Evolutionary conservation across 2,329 filamentous ascomycete species (phyloP), one percentile per base, ranked within the genome.

Genomic region (Exophiala oligosperma): DNA sequence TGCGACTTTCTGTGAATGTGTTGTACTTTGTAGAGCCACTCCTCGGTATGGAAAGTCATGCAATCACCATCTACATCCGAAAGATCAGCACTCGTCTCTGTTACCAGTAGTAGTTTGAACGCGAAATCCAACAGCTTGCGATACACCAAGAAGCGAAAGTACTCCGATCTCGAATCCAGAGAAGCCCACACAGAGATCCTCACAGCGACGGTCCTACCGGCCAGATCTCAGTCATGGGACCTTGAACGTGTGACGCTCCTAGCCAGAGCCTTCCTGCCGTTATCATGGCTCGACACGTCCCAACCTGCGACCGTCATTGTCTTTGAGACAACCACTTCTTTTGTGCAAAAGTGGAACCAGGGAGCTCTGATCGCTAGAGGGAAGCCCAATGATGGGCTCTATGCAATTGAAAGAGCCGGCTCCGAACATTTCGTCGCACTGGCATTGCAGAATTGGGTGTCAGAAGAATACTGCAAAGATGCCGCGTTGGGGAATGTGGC

Each of bases 331-430:
- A 35, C 24, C 12, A 60, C 63, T 32, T 26, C 43, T 2, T 51
- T 49, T 37, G 52, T 65, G 23, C 51, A 62, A 40, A 48, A 59
- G 58, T 66, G 56, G 60, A 61, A 64, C 28, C 59, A 63, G 44
- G 53, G 60, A 35, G 38, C 56, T 9, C 57, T 67, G 5, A 40
- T 66, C n/a, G 63, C 60, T 12, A 55, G 60, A 28, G 54, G 58
- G 17, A 14, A 52, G 6, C 63, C 59, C 2, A 61, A 66, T 35
- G 64, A 62, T 8, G 55, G 56, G 2, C 56, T 68, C 4, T 62
- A 64, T 56, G 64, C 58, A 11, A 49, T 68, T 23, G 66, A 68
- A 54, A 63, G 51, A 41, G 52, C 64, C 9, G 60, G 54, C 14
- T 7, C 28, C 5, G 46, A 60, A 23, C 46, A 38, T 32, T 66